A percentile compares a stretch with the other conserved stretches of the same genome.
These are phyloP conservation scores for Lachancea waltii DNA, from an alignment of 805 yeast genomes.

Conservation along the genomic window DNA sequence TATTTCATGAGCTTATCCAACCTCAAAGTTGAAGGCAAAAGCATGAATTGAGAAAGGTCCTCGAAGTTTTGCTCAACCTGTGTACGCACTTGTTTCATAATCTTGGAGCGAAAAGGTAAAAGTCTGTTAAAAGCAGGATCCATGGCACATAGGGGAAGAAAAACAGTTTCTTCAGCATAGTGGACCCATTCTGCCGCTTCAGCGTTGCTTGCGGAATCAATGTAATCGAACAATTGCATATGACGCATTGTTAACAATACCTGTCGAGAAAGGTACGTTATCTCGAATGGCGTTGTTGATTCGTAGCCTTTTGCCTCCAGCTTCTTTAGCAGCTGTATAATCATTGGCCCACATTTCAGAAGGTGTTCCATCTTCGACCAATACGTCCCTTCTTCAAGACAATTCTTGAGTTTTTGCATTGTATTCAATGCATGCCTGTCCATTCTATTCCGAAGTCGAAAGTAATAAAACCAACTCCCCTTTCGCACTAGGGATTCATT, in stretches of 20 bases:
- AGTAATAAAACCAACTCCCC: slow-evolving; percentile 12
- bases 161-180: slow-evolving; percentile 16
- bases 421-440: slow-evolving; percentile 8
- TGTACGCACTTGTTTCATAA: slow-evolving; percentile 10
- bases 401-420: slow-evolving; percentile 1
- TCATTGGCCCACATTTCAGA: slow-evolving; percentile 10
- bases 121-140: slow-evolving; percentile 17
- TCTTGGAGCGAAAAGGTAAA: slow-evolving; percentile 11
- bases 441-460: slow-evolving; percentile 11
- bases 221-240: slow-evolving; percentile 13
- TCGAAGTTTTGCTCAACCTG: slow-evolving; percentile 10
- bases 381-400: slow-evolving; percentile 2
- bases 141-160: slow-evolving; percentile 16
- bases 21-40: slow-evolving; percentile 15
- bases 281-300: slow-evolving; percentile 6
- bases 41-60: slow-evolving; percentile 10
- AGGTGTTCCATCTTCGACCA: slow-evolving; percentile 4
- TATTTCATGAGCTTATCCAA: slow-evolving; percentile 15
- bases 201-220: slow-evolving; percentile 3
- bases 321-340: slow-evolving; percentile 11
- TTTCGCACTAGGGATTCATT: neutral
- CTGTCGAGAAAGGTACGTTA: slow-evolving; percentile 12
- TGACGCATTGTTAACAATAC: slow-evolving; percentile 17
- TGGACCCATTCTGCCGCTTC: slow-evolving; percentile 14
- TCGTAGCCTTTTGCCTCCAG: slow-evolving; percentile 8